Evolutionary conservation across 2,329 filamentous ascomycete species (phyloP).

Genomic region (Tolypocladium tropicale): DNA sequence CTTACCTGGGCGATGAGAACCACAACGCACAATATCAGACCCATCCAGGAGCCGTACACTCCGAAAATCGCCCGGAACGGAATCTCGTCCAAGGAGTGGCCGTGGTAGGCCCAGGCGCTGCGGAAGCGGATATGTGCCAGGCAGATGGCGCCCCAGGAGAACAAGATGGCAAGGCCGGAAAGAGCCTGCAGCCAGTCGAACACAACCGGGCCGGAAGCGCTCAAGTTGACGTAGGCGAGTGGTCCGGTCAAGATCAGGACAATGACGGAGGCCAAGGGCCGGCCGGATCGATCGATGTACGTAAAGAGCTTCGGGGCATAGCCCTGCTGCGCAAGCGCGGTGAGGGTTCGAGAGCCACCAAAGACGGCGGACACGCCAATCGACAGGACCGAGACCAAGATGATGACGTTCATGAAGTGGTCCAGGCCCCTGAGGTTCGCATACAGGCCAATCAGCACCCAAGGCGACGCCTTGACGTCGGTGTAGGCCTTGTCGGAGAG

Average conservation of each 20-base stretch:
- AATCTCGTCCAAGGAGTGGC: slow-evolving; percentile 52
- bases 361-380: slow-evolving; percentile 45
- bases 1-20: slow-evolving; percentile 40
- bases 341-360: slow-evolving; percentile 44
- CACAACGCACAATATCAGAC: slow-evolving; percentile 44
- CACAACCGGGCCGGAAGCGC: slow-evolving; percentile 35
- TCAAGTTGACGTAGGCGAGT: slow-evolving; percentile 36
- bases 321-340: slow-evolving; percentile 45
- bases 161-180: slow-evolving; percentile 51
- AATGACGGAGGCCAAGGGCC: slow-evolving; percentile 36
- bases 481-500: slow-evolving; percentile 34
- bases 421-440: slow-evolving; percentile 37
- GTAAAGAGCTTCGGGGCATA: slow-evolving; percentile 43
- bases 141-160: slow-evolving; percentile 58
- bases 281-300: slow-evolving; percentile 43
- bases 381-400: slow-evolving; percentile 42
- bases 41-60: slow-evolving; percentile 51
- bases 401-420: slow-evolving; percentile 42
- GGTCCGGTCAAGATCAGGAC: slow-evolving; percentile 34
- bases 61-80: slow-evolving; percentile 52
- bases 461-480: slow-evolving; percentile 33
- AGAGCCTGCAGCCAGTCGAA: slow-evolving; percentile 57
- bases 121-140: slow-evolving; percentile 60
- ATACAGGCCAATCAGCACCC: slow-evolving; percentile 38
- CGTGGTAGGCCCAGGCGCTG: slow-evolving; percentile 45